Evolutionary conservation across 805 yeast genomes (phyloP), one percentile per base, ranked within the genome.

Genomic region (Candida morakotiae): DNA sequence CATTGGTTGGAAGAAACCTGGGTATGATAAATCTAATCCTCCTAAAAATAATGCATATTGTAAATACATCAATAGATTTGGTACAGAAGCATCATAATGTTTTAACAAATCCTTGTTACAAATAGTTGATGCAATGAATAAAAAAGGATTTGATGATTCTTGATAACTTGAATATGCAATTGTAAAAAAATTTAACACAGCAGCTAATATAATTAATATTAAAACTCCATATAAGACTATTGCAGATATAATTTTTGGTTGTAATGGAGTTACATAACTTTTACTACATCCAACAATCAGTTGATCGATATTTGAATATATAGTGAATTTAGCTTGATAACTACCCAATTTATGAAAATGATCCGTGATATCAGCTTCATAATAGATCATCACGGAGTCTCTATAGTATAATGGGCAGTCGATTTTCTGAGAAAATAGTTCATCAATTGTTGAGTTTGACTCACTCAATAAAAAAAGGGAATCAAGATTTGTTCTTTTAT

Each of bases 1-100:
- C 10, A 75, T 52, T 0, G 83, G 83, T 42, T 72, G 82, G 41
- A 69, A 75, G 48, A 74, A 79, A 0, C 83, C 85, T 0, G 88
- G 87, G 46, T 75, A 81, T 18, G 64, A 58, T 14, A 81, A 51
- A 44, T 69, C 68, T 20, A 82, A 58, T 3, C 76, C 81, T 5
- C 73, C 75, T 46, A 74, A 64, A 50, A 79, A 75, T 29, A 77
- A 67, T 1, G 79, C 72, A 58, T 73, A 81, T 49, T 82, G 87
- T 23, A 78, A 49, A 53, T 79, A 80, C 14, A 65, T 55, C 2
- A 80, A 44, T 29, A 73, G 67, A 25, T 75, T 75, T 3, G 62
- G 58, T 7, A 69, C 63, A 9, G 72, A 68, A 1, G 86, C 83
- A 33, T 75, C 77, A 31, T 79, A 49, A 35, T 81, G 79, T 29